Base-by-base conservation (phyloP, 2,329 filamentous ascomycete species). In the Pleomassaria siparia region DNA sequence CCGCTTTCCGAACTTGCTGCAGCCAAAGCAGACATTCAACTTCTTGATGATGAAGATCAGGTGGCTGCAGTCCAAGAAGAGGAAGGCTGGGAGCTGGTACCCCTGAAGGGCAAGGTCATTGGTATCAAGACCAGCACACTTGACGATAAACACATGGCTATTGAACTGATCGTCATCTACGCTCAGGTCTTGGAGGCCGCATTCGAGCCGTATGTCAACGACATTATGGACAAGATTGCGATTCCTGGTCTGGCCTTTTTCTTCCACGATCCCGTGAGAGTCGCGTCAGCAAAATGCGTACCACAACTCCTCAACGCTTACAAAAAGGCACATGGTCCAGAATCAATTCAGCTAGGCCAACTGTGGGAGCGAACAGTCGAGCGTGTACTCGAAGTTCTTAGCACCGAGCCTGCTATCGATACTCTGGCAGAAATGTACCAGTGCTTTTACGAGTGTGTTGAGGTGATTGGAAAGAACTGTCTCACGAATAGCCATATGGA, bases 131-230 rank as follows among this genome's bases (percentile, higher is more conserved):
- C 94, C 7, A 96, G 90, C 70, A 89, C 88, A 9, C 86, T 99
- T 71, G 94, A 99, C 63, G 94, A 99, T 74, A 99, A 99, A 78
- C 91, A 97, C 72, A 96, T 96, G 82, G 94, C 94, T n/a, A 97
- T 99, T 56, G 94, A 99, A 74, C 84, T 99, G 44, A 87, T 99
- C 51, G 91, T 95, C 39, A 92, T 99, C 53, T 99, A 99, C 66
- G 92, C 94, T 1, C 91, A 96, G 69, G 91, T 96, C 21, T 81
- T 99, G n/a, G 90, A 96, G 69, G 90, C 81, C 18, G 84, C 88
- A 24, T 99, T 99, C 67, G 91, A 94, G 44, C 89, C 89, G 1
- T 97, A 95, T 58, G 92, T 96, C 43, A 80, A 86, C 36, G 87
- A 95, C 50, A 95, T 96, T 49, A 94, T 97, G 88, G 90, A 96